Evolutionary conservation across 2,329 filamentous ascomycete genomes (phyloP).

Genomic region (Penicillium sp.): DNA sequence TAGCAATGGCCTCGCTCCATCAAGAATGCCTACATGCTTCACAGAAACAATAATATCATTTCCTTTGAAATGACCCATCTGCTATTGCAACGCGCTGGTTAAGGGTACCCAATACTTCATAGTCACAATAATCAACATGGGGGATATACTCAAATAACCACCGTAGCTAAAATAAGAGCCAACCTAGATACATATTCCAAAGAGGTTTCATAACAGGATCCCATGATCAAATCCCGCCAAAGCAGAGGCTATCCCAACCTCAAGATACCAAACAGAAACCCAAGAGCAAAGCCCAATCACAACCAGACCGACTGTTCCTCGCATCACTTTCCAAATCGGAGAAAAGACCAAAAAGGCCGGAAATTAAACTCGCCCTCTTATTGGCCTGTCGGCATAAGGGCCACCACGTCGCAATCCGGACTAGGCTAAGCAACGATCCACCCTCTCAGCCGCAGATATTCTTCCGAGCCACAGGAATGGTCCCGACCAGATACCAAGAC

Average conservation of each 20-base stretch:
- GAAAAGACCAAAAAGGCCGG: constrained; percentile 9
- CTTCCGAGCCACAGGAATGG: constrained; percentile 11
- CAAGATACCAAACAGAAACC: neutral
- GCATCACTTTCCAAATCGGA: constrained; percentile 17
- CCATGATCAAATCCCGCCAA: neutral
- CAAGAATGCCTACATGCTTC: no score
- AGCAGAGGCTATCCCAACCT: neutral
- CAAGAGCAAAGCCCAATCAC: neutral
- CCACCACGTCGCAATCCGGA: constrained; percentile 18
- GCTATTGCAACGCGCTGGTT: no score
- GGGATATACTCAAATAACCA: no score
- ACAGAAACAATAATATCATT: no score
- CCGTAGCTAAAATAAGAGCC: neutral
- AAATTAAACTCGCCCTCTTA: constrained; percentile 17
- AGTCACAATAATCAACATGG: no score
- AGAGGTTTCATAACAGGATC: neutral
- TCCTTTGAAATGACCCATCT: no score
- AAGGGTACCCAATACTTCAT: no score
- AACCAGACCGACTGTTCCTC: constrained; percentile 13
- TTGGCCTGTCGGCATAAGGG: constrained; percentile 15
- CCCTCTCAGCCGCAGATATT: constrained; percentile 14
- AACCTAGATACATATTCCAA: neutral
- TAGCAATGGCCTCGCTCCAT: no score
- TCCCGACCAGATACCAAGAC: neutral
- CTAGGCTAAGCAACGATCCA: constrained; percentile 13